Conservation (phyloP, 2,329 filamentous ascomycete species). For the Paecilomyces sp. region DNA sequence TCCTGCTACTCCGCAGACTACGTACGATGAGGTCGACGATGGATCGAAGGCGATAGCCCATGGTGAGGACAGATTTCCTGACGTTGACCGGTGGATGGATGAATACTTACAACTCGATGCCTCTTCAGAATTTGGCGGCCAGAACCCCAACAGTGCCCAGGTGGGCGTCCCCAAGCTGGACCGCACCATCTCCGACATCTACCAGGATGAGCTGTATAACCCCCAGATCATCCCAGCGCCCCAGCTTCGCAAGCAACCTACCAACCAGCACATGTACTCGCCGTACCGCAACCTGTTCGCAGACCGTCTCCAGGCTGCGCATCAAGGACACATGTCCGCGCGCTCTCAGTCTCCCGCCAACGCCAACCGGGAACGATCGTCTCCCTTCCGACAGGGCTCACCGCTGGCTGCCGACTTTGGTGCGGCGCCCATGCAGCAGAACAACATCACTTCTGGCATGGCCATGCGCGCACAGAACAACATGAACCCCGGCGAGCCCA, state of each 20-base stretch:
- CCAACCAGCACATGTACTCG: conserved; percentile 31
- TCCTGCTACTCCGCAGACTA: conserved; percentile 54
- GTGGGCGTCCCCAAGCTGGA: conserved; percentile 62
- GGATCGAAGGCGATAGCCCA: conserved; percentile 41
- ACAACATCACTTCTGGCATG: conserved; percentile 36
- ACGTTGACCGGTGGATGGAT: conserved; percentile 45
- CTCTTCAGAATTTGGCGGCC: conserved; percentile 48
- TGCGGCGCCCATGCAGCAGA: conserved; percentile 22
- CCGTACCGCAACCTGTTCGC: conserved; percentile 59
- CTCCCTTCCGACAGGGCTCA: conserved; percentile 68
- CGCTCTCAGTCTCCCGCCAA: conserved; percentile 50
- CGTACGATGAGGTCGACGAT: conserved; percentile 48
- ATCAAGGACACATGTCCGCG: conserved; percentile 62
- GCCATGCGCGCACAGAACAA: conserved; percentile 19
- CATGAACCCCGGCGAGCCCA: conserved; percentile 45
- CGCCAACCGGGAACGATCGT: conserved; percentile 61
- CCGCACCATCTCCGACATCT: conserved; percentile 78
- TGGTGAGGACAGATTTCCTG: conserved; percentile 46
- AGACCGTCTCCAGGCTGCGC: conserved; percentile 71
- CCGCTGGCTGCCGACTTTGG: conserved; percentile 48
- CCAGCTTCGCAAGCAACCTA: conserved; percentile 28
- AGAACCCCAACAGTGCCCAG: conserved; percentile 16
- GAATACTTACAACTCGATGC: conserved; percentile 60
- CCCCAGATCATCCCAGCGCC: conserved; percentile 30
- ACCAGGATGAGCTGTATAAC: conserved; percentile 77